A percentile compares a stretch with the other conserved stretches of the same genome.
These are phyloP conservation scores for Colletotrichum gigasporum DNA, from an alignment of 2,329 filamentous ascomycete species.

Conservation along the genomic window DNA sequence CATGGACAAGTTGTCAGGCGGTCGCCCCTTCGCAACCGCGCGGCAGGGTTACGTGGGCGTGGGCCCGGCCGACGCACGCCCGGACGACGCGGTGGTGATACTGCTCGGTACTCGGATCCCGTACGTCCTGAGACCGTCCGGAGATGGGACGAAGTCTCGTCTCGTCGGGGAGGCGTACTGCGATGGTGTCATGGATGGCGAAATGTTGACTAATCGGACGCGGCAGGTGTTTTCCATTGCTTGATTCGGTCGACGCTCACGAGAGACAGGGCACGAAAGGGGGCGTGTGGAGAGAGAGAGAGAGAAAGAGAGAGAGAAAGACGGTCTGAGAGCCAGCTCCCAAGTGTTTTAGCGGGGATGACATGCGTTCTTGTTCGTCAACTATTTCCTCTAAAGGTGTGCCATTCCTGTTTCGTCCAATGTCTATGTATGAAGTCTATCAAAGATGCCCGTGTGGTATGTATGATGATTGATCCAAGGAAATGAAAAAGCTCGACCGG, in stretches of 20 bases:
- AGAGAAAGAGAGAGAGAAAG: neutral
- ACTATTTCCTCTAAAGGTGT: conserved; percentile 13
- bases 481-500: neutral
- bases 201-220: conserved; percentile 21
- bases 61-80: conserved; percentile 5
- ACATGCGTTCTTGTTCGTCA: conserved; percentile 1
- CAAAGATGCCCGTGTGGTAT: neutral
- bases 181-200: conserved; percentile 28
- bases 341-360: neutral
- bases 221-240: neutral
- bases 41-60: conserved; percentile 26
- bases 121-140: conserved; percentile 29
- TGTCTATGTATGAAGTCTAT: conserved; percentile 24
- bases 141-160: conserved; percentile 18
- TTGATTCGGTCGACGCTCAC: neutral
- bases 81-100: conserved; percentile 29
- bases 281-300: neutral
- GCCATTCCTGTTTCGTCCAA: conserved; percentile 16
- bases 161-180: conserved; percentile 29
- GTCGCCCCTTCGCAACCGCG: conserved; percentile 21
- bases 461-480: neutral
- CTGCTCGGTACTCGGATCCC: conserved; percentile 24
- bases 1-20: conserved; percentile 17
- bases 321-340: conserved; percentile 6
- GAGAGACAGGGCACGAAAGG: neutral